Base-by-base conservation (phyloP, 2,329 filamentous ascomycete species). In the Hypoxylon sp. region DNA sequence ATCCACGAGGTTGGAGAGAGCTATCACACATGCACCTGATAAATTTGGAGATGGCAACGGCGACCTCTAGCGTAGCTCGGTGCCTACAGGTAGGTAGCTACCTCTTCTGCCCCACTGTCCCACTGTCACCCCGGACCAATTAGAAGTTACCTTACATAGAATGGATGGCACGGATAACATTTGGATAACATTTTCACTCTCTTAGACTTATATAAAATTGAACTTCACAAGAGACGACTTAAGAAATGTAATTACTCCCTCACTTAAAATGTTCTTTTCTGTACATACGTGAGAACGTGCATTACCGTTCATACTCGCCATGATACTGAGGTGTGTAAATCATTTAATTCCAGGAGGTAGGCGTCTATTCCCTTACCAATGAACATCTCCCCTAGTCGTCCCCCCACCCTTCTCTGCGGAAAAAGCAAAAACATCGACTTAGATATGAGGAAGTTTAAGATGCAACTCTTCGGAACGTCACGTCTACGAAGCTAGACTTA, bases 41-140 rank as follows among this genome's bases (percentile, higher is more conserved):
- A 64, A 61, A 60, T 64, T 64, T 49, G 21, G 21, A 53, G 49
- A 30, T 17, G 23, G 43, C 32, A 55, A 23, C 23, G 23, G 23
- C 23, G 32, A 19, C n/a, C n/a, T 41, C 4, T 36, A 23, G 32
- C 28, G 25, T 38, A 38, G 36, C 9, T 23, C 10, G 17, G 25
- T 17, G 5, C n/a, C 45, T 21, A 1, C 21, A 45, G 10, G 52
- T 56, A 55, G 34, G 6, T 41, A 41, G 32, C 10, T 41, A 28
- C 5, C 34, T 19, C 21, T 13, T 11, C 17, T 38, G 48, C 32
- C 34, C 23, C 48, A 48, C 57, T 19, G 23, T n/a, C 23, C 2
- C 25, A 25, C 25, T 25, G 25, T 30, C 28, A 30, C 28, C 28
- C 25, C 28, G 28, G 28, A 46, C 57, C 57, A 60, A 60, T 60